phyloP scores from a whole-genome alignment of 1,139 yeast species.

The Casaregolazyma lundiana region DNA sequence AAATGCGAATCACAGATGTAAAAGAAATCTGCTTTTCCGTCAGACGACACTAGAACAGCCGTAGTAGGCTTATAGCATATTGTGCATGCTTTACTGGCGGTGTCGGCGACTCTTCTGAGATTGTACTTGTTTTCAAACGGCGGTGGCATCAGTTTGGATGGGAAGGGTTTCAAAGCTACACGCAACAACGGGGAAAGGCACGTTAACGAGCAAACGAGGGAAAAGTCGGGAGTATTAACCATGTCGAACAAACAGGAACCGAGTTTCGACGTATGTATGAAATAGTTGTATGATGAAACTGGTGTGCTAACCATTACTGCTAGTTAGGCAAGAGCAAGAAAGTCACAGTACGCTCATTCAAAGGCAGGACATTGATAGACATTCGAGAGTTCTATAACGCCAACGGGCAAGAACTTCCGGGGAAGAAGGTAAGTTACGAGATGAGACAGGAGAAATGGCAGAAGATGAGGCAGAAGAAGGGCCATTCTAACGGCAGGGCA shows the following conservation, averaged over 20 bases:
- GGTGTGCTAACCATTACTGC: not conserved
- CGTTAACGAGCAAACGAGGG: not conserved
- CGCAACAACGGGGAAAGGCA: not conserved
- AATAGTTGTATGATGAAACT: not conserved
- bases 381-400: slow-evolving; percentile 74
- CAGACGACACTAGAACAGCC: slow-evolving; percentile 54
- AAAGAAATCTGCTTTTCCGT: slow-evolving; percentile 54
- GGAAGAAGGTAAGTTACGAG: slow-evolving; percentile 48
- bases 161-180: not conserved
- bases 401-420: slow-evolving; percentile 63
- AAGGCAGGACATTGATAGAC: slow-evolving; percentile 62
- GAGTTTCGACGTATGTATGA: slow-evolving; percentile 1
- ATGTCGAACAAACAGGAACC: not conserved
- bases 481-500: slow-evolving; percentile 48
- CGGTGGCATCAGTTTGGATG: slow-evolving; percentile 9
- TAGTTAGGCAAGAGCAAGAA: slow-evolving; percentile 64
- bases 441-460: no score
- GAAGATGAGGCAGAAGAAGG: no score
- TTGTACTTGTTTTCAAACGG: slow-evolving; percentile 52
- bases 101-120: slow-evolving; percentile 51
- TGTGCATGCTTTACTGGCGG: slow-evolving; percentile 55
- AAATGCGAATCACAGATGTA: slow-evolving; percentile 66
- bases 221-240: not conserved
- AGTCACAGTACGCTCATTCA: slow-evolving; percentile 67
- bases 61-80: slow-evolving; percentile 65